phyloP scores from a whole-genome alignment of 2,329 filamentous ascomycete genomes.

The Pseudogymnoascus sp. region DNA sequence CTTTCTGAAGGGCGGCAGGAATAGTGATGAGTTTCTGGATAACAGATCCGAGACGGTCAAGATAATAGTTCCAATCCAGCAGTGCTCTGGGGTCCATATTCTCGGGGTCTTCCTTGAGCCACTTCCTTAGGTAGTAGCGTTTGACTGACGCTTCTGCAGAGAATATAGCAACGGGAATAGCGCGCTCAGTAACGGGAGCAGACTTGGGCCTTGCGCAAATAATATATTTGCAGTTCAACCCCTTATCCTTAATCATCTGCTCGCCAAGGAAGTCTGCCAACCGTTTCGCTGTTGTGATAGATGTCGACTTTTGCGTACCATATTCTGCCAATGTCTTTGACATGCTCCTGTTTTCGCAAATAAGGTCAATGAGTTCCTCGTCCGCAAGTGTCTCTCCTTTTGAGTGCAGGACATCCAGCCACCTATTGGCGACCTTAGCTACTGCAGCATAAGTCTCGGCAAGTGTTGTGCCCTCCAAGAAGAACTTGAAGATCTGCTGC shows the following conservation, averaged over 20 bases:
- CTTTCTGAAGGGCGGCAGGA: slow-evolving; percentile 88
- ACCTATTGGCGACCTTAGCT: slow-evolving; percentile 89
- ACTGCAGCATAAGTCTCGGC: slow-evolving; percentile 85
- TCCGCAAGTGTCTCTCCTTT: slow-evolving; percentile 86
- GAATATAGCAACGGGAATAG: slow-evolving; percentile 93
- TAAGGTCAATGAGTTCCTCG: slow-evolving; percentile 97
- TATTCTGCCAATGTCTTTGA: slow-evolving; percentile 95
- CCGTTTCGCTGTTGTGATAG: slow-evolving; percentile 95
- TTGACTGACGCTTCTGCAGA: slow-evolving; percentile 86
- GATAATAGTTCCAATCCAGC: slow-evolving; percentile 96
- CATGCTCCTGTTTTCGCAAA: slow-evolving; percentile 99
- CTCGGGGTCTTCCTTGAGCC: slow-evolving; percentile 85
- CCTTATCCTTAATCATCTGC: slow-evolving; percentile 99
- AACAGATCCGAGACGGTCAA: slow-evolving; percentile 89
- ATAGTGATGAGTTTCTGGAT: slow-evolving; percentile 99
- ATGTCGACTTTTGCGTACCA: slow-evolving; percentile 89
- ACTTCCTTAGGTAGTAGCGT: slow-evolving; percentile 83
- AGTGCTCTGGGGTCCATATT: slow-evolving; percentile 86
- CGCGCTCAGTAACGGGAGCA: slow-evolving; percentile 88
- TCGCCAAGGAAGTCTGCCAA: slow-evolving; percentile 94
- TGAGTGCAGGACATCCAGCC: slow-evolving; percentile 89
- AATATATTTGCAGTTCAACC: slow-evolving; percentile 98
- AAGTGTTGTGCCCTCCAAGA: slow-evolving; percentile 82
- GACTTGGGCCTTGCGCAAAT: slow-evolving; percentile 82
- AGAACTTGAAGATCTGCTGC: slow-evolving; percentile 98